Evolutionary conservation across 116 monocot genomes (phyloP).

Genomic region (Dioscorea cayenensis): DNA sequence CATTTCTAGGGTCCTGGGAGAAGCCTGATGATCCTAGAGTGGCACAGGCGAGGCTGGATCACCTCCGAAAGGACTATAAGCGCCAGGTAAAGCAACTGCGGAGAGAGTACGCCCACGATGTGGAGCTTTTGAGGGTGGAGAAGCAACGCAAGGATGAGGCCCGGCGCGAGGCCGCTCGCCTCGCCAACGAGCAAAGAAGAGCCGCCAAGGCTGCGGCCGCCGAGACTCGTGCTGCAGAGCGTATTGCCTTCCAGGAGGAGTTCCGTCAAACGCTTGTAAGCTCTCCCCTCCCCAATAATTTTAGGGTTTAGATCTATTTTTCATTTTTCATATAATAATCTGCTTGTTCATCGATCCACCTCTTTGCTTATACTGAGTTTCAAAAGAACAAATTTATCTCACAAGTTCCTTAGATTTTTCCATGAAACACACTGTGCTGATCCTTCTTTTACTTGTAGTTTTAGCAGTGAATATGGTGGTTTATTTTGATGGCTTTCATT

Average conservation of each 20-base stretch:
- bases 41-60: slow-evolving; percentile 50
- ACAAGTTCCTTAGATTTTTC: too few relatives aligned
- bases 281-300: background rate
- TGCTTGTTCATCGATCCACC: too few relatives aligned
- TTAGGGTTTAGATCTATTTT: too few relatives aligned
- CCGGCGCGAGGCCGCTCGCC: slow-evolving; percentile 55
- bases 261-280: slow-evolving; percentile 67
- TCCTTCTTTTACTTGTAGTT: too few relatives aligned
- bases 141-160: slow-evolving; percentile 68
- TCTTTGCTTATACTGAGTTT: too few relatives aligned
- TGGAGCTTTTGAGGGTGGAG: slow-evolving; percentile 60
- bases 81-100: slow-evolving; percentile 58
- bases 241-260: slow-evolving; percentile 61
- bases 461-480: too few relatives aligned
- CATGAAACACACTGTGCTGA: too few relatives aligned
- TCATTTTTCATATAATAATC: too few relatives aligned
- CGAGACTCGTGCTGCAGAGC: slow-evolving; percentile 56
- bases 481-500: too few relatives aligned
- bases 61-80: slow-evolving; percentile 55
- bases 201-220: slow-evolving; percentile 77
- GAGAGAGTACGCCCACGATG: slow-evolving; percentile 55
- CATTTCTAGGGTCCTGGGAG: slow-evolving; percentile 69
- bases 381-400: too few relatives aligned
- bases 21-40: slow-evolving; percentile 35
- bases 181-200: slow-evolving; percentile 69